Conservation (phyloP, 73 alveolate species). For the Paramecium biaurelia region DNA sequence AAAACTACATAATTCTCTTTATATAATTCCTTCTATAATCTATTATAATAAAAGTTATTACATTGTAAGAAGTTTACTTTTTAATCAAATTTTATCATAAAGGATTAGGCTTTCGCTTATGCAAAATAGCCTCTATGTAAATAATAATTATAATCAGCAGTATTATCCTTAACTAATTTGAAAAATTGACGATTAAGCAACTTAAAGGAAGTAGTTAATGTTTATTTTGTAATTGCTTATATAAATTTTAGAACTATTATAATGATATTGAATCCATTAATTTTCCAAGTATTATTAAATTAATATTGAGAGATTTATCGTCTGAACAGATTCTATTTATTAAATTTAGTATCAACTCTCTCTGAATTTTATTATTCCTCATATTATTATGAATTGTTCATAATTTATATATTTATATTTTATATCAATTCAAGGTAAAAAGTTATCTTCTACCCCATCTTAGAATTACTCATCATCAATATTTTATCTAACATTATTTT, state of each 20-base stretch:
- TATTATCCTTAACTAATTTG: background rate
- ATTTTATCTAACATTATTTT: background rate
- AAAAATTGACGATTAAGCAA: background rate
- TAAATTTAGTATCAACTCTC: background rate
- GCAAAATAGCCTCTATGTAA: background rate
- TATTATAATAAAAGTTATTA: background rate
- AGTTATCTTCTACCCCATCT: constrained; percentile 22
- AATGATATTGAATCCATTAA: background rate
- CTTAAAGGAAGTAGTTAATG: background rate
- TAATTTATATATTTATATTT: background rate
- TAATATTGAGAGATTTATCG: background rate
- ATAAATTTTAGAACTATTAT: background rate
- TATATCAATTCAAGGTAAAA: background rate
- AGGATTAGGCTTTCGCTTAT: background rate
- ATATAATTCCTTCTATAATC: background rate
- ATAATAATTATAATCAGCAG: background rate
- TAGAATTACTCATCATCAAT: constrained; percentile 15
- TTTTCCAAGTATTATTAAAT: background rate
- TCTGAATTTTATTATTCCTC: background rate
- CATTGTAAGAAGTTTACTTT: background rate
- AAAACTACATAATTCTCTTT: background rate
- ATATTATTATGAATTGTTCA: background rate
- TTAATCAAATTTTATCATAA: background rate
- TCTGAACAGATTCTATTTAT: background rate
- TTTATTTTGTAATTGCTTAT: background rate